phyloP scores from a whole-genome alignment of 1,284 basidiomycete species.

The Cystodermella granulosa region DNA sequence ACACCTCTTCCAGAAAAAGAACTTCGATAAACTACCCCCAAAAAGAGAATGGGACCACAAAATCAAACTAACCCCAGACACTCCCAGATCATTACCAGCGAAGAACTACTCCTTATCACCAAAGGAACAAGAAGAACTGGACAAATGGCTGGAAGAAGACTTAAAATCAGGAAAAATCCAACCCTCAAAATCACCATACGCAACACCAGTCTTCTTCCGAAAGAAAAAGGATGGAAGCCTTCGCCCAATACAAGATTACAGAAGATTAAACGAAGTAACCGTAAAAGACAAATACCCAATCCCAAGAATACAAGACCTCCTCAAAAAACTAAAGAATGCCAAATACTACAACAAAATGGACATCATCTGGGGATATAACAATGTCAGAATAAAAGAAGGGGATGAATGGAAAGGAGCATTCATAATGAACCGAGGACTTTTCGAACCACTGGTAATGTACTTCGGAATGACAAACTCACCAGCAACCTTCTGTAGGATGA shows the following conservation, averaged over 20 bases:
- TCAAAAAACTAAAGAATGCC: conserved; percentile 6
- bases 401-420: conserved; percentile 14
- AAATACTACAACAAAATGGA: conserved; percentile 12
- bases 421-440: conserved; percentile 1
- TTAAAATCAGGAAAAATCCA: conserved; percentile 18
- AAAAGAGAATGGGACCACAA: conserved; percentile 19
- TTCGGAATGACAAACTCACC: conserved; percentile 6
- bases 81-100: conserved; percentile 8
- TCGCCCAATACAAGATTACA: conserved; percentile 34
- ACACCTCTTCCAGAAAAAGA: too few relatives aligned
- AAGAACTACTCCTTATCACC: conserved; percentile 27
- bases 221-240: conserved; percentile 38
- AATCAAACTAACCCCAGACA: conserved; percentile 20
- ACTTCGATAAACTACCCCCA: background rate
- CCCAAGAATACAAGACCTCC: conserved; percentile 29
- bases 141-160: conserved; percentile 33
- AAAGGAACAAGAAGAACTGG: conserved; percentile 22
- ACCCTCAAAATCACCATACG: conserved; percentile 24
- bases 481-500: conserved; percentile 5
- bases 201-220: conserved; percentile 37
- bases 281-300: conserved; percentile 36
- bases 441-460: conserved; percentile 5
- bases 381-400: conserved; percentile 8
- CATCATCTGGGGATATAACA: conserved; percentile 16
- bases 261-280: conserved; percentile 34